Base-by-base conservation (phyloP, 2,329 filamentous ascomycete genomes). In the Periconia macrospinosa region DNA sequence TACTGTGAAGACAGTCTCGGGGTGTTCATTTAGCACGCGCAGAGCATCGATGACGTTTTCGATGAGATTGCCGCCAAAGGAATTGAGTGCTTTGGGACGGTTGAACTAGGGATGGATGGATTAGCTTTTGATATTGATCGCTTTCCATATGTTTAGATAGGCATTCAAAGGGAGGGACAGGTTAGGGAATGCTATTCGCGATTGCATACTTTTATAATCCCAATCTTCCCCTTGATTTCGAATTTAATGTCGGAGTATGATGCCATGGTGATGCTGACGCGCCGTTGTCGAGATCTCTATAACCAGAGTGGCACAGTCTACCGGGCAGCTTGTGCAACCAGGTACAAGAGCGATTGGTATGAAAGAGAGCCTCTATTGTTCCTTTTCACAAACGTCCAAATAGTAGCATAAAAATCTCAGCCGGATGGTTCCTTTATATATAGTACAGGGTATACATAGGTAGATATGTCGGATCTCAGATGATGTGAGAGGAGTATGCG, bases 1-100 rank as follows among this genome's bases (percentile, higher is more conserved):
- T 1, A 81, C 79, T 1, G 79, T 81, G 60, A 81, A 80, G 14
- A 81, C 63, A 6, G 79, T 81, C 40, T 77, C 73, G 2, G 79
- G 78, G 56, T 81, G 71, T 33, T 77, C 71, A 57, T 81, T 73
- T 3, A 81, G 68, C 35, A 75, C 71, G 53, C 78, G 67, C 1
- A 81, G 64, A 0, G 77, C 78, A 3, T 66, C 68, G 20, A 80
- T 74, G 8, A 71, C 71, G 45, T 81, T 77, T 5, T 67, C 43
- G 44, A 80, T 71, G 7, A 81, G 54, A 47, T 74, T 78, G 14
- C 76, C 78, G 37, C 78, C 76, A 47, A 81, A 80, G 1, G 79
- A 74, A 62, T 81, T 81, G 41, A 81, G 72, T 2, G 69, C 64
- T 59, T 77, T 76, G 11, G 79, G 79, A 2, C 79, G 75, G 64